A percentile compares a stretch with the other conserved stretches of the same genome.
phyloP scores from a whole-genome alignment of 2,329 filamentous ascomycete genomes.

The Neonectria punicea region DNA sequence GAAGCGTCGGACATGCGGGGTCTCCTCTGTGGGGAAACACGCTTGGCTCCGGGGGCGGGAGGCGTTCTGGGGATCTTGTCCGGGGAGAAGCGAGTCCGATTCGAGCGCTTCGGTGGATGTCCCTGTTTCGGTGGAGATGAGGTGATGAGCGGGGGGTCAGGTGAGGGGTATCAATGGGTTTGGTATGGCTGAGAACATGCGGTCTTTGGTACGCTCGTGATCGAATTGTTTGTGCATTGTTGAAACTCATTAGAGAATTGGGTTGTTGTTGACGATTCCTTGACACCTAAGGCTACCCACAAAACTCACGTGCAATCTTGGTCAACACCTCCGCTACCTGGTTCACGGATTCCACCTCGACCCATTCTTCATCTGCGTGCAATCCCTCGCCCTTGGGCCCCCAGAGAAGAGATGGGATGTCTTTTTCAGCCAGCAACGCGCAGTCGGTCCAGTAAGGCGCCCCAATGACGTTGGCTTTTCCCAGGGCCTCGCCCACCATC shows the following conservation, averaged over 20 bases:
- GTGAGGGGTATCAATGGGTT: too few species aligned
- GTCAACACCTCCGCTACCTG: slow-evolving; percentile 45
- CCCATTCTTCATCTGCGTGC: slow-evolving; percentile 62
- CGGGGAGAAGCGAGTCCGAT: slow-evolving; percentile 18
- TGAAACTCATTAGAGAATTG: too few species aligned
- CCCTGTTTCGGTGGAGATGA: not conserved
- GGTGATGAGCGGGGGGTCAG: slow-evolving; percentile 2
- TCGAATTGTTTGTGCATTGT: not conserved
- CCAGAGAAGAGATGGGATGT: slow-evolving; percentile 59
- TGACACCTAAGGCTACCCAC: slow-evolving; percentile 27
- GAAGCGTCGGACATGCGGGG: slow-evolving; percentile 10
- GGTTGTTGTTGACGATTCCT: too few species aligned
- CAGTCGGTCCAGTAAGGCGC: slow-evolving; percentile 61
- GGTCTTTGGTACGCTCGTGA: too few species aligned
- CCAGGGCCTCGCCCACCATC: slow-evolving; percentile 43
- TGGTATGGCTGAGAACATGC: not conserved
- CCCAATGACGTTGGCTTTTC: slow-evolving; percentile 39
- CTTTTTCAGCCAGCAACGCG: slow-evolving; percentile 56
- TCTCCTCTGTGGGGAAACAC: not conserved
- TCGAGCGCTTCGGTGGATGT: slow-evolving; percentile 22
- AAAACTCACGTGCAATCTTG: slow-evolving; percentile 45
- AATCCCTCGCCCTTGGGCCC: slow-evolving; percentile 60
- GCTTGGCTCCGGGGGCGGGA: slow-evolving; percentile 17
- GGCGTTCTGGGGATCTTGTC: slow-evolving; percentile 10
- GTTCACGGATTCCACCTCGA: slow-evolving; percentile 55